phyloP scores from a whole-genome alignment of 768 basidiomycete genomes.

The Russula vinacea region DNA sequence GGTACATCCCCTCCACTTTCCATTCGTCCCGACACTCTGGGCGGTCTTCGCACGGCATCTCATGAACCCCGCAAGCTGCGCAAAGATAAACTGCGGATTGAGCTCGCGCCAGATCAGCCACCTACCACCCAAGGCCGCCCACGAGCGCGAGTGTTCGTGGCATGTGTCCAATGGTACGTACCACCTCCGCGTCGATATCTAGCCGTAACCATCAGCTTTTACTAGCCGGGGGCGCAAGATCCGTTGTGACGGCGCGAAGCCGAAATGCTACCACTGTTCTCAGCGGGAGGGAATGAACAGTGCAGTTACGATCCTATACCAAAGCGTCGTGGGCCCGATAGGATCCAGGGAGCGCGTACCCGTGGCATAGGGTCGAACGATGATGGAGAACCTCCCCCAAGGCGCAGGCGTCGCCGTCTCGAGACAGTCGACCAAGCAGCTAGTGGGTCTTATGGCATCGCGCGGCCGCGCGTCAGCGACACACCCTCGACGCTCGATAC shows the following conservation, averaged over 20 bases:
- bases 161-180: conserved; percentile 71
- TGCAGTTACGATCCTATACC: conserved; percentile 70
- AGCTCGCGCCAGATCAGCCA: conserved; percentile 71
- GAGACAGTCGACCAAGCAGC: conserved; percentile 10
- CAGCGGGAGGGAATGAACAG: conserved; percentile 44
- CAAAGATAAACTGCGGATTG: conserved; percentile 49
- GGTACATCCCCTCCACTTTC: not conserved
- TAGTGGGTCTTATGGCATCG: conserved; percentile 5
- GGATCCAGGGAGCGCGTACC: conserved; percentile 74
- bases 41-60: not conserved
- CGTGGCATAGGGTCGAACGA: conserved; percentile 46
- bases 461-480: not conserved
- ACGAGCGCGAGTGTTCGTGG: conserved; percentile 71
- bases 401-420: conserved; percentile 29
- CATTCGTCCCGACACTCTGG: conserved; percentile 1
- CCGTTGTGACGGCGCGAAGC: conserved; percentile 79
- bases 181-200: conserved; percentile 16
- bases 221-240: conserved; percentile 72
- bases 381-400: conserved; percentile 31
- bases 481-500: not conserved
- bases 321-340: conserved; percentile 79
- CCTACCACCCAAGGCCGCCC: conserved; percentile 79
- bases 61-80: conserved; percentile 13
- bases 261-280: conserved; percentile 68
- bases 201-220: not conserved